Conservation (phyloP, 139 green algal species). For the Mychonastes homosphaera region DNA sequence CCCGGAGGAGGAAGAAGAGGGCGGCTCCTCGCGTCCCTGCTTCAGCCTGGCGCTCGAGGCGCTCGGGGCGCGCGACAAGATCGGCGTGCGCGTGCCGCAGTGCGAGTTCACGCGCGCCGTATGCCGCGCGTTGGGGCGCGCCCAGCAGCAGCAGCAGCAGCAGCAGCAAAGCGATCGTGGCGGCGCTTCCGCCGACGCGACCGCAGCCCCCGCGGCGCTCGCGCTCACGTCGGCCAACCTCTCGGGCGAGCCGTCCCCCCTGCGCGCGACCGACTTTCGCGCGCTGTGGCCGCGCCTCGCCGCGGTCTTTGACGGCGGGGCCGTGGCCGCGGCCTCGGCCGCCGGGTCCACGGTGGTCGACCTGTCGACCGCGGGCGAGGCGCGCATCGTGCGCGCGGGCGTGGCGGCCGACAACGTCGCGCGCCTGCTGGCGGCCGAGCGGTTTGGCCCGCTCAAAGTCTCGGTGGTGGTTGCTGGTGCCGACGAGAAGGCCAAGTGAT, state of each 20-base stretch:
- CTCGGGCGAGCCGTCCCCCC: constrained; percentile 31
- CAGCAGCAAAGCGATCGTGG: too few species aligned
- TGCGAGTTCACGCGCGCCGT: constrained; percentile 43
- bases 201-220: constrained; percentile 42
- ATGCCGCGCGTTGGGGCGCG: constrained; percentile 17
- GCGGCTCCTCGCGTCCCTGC: constrained; percentile 23
- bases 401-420: constrained; percentile 12
- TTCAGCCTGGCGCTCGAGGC: not conserved
- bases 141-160: too few species aligned
- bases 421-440: constrained; percentile 5
- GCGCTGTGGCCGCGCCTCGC: constrained; percentile 44
- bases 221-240: constrained; percentile 61
- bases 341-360: constrained; percentile 62
- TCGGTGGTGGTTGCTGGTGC: too few species aligned
- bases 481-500: too few species aligned
- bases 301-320: constrained; percentile 51
- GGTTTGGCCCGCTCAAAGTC: constrained; percentile 10
- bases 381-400: constrained; percentile 5
- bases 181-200: too few species aligned
- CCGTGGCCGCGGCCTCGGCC: constrained; percentile 16
- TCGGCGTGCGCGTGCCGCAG: constrained; percentile 54
- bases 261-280: constrained; percentile 39
- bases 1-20: too few species aligned
- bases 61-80: constrained; percentile 30
- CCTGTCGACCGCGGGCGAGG: constrained; percentile 19